Percentiles rank a stretch among this genome's conserved stretches.
Evolutionary conservation across 2,329 filamentous ascomycete species (phyloP).

Genomic region (Xylariaceae sp.): DNA sequence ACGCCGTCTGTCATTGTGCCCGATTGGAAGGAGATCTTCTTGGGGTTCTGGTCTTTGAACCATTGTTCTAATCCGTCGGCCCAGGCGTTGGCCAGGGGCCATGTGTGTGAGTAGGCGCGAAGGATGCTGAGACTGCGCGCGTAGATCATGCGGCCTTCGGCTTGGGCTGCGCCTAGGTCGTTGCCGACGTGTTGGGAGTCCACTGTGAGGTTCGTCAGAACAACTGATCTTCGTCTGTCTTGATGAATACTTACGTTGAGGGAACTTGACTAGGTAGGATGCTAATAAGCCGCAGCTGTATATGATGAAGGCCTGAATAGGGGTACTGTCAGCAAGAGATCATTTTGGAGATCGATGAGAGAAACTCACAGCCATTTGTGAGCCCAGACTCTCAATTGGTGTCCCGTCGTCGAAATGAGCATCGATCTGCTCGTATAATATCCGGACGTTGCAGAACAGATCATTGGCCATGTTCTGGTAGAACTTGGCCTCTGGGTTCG

Average conservation of each 20-base stretch:
- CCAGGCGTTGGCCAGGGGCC: conserved; percentile 51
- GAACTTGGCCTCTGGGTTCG: conserved; percentile 31
- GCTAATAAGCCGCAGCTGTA: conserved; percentile 51
- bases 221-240: neutral
- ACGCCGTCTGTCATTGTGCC: conserved; percentile 49
- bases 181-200: conserved; percentile 24
- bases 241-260: conserved; percentile 36
- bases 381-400: conserved; percentile 45
- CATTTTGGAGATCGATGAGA: neutral
- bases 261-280: conserved; percentile 48
- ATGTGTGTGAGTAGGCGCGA: conserved; percentile 44
- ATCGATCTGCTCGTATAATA: conserved; percentile 46
- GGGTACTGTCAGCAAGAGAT: conserved; percentile 11
- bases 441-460: conserved; percentile 45
- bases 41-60: conserved; percentile 39
- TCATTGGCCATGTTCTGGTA: conserved; percentile 42
- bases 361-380: conserved; percentile 46
- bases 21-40: conserved; percentile 36
- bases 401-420: conserved; percentile 45
- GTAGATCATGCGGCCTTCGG: conserved; percentile 43
- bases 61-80: conserved; percentile 46
- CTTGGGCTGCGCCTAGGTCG: conserved; percentile 38
- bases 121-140: conserved; percentile 42
- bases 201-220: conserved; percentile 21
- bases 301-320: conserved; percentile 43